phyloP scores from a whole-genome alignment of 495 filamentous ascomycete species.

The Penicillium bovifimosum region DNA sequence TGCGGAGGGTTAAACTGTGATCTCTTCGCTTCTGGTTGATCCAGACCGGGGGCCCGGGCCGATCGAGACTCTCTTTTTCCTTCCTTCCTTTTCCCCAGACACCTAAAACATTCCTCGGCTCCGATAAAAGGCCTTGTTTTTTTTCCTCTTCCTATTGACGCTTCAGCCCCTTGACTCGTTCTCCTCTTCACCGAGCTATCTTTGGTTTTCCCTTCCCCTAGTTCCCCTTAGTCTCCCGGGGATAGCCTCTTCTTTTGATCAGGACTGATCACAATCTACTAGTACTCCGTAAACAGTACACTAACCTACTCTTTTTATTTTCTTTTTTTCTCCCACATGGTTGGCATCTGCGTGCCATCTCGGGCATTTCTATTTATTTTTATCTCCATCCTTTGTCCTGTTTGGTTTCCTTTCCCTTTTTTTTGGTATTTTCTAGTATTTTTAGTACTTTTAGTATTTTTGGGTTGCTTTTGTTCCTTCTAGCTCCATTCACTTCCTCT shows the following conservation, averaged over 20 bases:
- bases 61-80: constrained; percentile 8
- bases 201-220: neutral
- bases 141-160: neutral
- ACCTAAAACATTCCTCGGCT: constrained; percentile 16
- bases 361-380: constrained; percentile 4
- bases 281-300: no score
- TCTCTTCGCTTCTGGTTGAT: constrained; percentile 3
- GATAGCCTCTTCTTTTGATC: neutral
- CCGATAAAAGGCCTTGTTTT: constrained; percentile 2
- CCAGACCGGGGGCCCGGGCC: constrained; percentile 21
- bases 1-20: constrained; percentile 1
- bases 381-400: neutral
- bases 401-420: neutral
- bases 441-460: neutral
- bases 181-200: neutral
- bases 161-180: neutral
- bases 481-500: neutral
- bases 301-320: no score
- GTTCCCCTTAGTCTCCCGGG: neutral
- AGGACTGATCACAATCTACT: no score
- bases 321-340: constrained; percentile 27
- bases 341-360: constrained; percentile 38
- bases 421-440: neutral
- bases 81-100: constrained; percentile 9
- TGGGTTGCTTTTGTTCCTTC: neutral